Evolutionary conservation across 208 protist genomes (phyloP).

Genomic region (Naegleria lovaniensis): DNA sequence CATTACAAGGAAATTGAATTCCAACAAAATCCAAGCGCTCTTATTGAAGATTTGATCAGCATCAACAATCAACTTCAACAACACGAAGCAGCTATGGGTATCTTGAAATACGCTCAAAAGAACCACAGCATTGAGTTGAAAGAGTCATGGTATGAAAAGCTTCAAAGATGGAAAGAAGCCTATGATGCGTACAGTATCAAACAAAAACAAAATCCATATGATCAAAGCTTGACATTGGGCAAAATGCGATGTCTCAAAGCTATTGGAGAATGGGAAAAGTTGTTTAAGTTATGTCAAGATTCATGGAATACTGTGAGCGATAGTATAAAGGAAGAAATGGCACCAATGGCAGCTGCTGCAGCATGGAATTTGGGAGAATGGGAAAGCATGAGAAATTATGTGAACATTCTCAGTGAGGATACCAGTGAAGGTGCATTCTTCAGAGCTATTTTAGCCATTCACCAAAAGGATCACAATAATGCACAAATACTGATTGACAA

Average conservation of each 20-base stretch:
- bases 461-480: conserved; percentile 25
- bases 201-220: conserved; percentile 30
- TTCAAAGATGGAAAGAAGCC: conserved; percentile 96
- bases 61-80: conserved; percentile 96
- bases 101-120: conserved; percentile 85
- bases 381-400: conserved; percentile 83
- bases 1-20: conserved; percentile 79
- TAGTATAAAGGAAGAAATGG: conserved; percentile 58
- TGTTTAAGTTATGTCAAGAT: conserved; percentile 69
- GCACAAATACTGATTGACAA: conserved; percentile 51
- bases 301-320: conserved; percentile 47
- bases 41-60: conserved; percentile 64
- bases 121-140: conserved; percentile 70
- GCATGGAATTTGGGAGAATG: conserved; percentile 87
- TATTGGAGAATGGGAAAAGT: conserved; percentile 81
- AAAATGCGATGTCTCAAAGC: conserved; percentile 93
- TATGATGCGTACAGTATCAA: conserved; percentile 60
- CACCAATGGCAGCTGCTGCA: conserved; percentile 82
- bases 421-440: conserved; percentile 74
- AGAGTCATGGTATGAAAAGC: conserved; percentile 72
- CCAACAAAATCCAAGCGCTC: background rate
- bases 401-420: conserved; percentile 69
- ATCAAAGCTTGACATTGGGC: conserved; percentile 52
- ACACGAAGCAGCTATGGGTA: conserved; percentile 91
- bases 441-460: conserved; percentile 19